Evolutionary conservation across 176 grass and related monocot genomes (phyloP).

Genomic region (Cymbopogon citratus): DNA sequence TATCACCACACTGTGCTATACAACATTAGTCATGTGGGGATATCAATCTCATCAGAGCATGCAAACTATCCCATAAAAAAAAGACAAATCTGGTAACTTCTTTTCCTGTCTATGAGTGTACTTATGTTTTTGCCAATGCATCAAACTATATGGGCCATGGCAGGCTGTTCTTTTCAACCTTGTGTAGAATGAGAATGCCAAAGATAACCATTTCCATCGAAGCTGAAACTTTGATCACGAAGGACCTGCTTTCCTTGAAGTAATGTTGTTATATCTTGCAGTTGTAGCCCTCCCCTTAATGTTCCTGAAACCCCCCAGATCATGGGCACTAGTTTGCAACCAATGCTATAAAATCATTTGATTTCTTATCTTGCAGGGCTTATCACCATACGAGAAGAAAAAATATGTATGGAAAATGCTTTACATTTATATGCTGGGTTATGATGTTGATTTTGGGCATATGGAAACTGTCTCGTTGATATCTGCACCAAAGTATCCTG

Average conservation of each 20-base stretch:
- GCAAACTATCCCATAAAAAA: neutral
- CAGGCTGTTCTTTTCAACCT: neutral
- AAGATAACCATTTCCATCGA: neutral
- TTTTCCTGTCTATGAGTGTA: neutral
- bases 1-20: neutral
- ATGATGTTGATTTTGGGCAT: constrained; percentile 98
- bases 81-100: constrained; percentile 2
- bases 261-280: neutral
- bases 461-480: constrained; percentile 97
- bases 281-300: neutral
- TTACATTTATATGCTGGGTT: constrained; percentile 98
- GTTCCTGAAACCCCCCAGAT: neutral
- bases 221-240: constrained; percentile 1
- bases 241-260: constrained; percentile 8
- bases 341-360: constrained; percentile 13
- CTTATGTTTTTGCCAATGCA: neutral
- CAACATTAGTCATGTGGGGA: neutral
- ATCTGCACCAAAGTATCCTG: constrained; percentile 96
- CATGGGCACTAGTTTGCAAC: neutral
- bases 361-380: constrained; percentile 56
- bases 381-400: constrained; percentile 97
- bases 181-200: neutral
- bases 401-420: constrained; percentile 99
- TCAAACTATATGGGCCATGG: neutral
- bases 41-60: neutral